Evolutionary conservation across 257 asterid species (phyloP).

Genomic region (Solanum piurae): DNA sequence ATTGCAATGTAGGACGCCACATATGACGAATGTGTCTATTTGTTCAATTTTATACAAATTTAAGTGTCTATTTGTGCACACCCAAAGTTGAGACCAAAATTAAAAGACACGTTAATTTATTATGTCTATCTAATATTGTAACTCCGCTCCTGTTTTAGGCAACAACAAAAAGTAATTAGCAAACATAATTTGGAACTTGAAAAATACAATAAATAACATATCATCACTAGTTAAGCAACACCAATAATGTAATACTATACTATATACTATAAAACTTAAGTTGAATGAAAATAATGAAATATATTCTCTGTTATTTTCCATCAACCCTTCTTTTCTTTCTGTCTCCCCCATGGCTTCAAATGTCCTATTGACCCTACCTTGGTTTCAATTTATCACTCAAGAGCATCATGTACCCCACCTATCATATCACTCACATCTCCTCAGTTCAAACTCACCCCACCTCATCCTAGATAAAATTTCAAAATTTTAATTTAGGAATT

Average conservation of each 20-base stretch:
- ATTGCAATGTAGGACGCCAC: too few species aligned
- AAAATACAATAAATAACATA: not conserved
- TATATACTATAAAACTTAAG: not conserved
- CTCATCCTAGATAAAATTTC: too few species aligned
- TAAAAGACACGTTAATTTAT: rapidly evolving
- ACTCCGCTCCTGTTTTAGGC: not conserved
- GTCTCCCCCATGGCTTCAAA: not conserved
- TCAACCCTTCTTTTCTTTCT: not conserved
- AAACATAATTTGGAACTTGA: not conserved
- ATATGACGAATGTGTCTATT: too few species aligned
- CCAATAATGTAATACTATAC: not conserved
- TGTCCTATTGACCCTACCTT: constrained; percentile 27
- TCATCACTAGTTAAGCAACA: not conserved
- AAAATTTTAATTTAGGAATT: not conserved
- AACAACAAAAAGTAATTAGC: not conserved
- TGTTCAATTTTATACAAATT: too few species aligned
- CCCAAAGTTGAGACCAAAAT: rapidly evolving
- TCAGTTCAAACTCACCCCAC: not conserved
- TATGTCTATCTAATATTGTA: not conserved
- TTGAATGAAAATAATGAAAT: not conserved
- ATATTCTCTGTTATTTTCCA: not conserved
- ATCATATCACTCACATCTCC: not conserved
- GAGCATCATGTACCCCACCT: not conserved
- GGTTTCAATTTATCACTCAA: constrained; percentile 22
- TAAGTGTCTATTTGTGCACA: not conserved